Percentiles rank a stretch among this genome's conserved stretches.
These are phyloP conservation scores for Salix suchowensis DNA, from an alignment of 345 rosid species.

Conservation along the genomic window DNA sequence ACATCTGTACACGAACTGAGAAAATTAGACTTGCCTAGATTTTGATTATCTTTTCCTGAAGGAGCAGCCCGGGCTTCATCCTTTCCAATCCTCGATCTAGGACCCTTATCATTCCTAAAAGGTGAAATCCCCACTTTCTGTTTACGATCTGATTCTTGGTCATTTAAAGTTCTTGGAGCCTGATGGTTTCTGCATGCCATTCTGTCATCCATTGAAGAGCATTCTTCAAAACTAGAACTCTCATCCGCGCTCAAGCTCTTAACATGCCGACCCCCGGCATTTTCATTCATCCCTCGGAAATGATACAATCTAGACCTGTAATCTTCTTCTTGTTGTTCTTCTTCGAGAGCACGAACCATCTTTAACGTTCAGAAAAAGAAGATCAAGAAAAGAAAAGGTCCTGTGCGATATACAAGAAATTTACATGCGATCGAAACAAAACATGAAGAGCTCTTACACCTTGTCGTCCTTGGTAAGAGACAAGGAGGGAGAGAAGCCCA, in stretches of 20 bases:
- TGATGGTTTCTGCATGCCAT: constrained; percentile 8
- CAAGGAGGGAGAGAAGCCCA: constrained; percentile 2
- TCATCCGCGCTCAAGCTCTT: constrained; percentile 49
- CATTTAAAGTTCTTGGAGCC: constrained; percentile 16
- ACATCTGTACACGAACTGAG: neutral
- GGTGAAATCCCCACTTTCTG: constrained; percentile 19
- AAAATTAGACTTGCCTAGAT: constrained; percentile 21
- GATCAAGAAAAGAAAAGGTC: neutral
- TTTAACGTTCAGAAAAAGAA: neutral
- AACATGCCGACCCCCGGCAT: constrained; percentile 24
- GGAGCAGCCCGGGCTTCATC: constrained; percentile 14
- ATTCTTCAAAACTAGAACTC: constrained; percentile 27
- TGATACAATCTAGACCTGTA: constrained; percentile 51
- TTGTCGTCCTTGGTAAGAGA: neutral
- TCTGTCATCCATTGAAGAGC: constrained; percentile 24
- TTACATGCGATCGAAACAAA: neutral
- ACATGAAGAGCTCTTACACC: neutral
- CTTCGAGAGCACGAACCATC: constrained; percentile 58
- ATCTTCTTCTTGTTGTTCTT: constrained; percentile 46
- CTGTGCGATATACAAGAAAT: neutral
- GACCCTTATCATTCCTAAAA: constrained; percentile 13
- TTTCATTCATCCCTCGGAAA: constrained; percentile 53
- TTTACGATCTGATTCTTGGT: constrained; percentile 11
- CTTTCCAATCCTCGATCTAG: constrained; percentile 15
- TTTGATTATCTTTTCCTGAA: constrained; percentile 10